Base-by-base conservation (phyloP, 176 grass and related monocot genomes). In the Thalia dealbata region DNA sequence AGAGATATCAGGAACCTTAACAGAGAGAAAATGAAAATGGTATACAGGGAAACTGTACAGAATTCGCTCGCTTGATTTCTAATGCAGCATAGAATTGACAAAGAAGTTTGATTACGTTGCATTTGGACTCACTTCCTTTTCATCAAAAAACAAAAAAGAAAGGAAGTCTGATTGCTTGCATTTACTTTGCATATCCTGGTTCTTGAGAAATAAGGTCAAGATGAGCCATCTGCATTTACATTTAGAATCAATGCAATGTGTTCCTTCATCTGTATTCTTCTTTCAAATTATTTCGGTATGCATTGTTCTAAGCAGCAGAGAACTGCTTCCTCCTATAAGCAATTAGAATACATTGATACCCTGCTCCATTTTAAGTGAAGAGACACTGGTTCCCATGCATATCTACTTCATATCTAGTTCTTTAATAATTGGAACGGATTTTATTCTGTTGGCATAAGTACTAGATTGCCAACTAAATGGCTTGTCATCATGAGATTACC, bases 1-100 rank as follows among this genome's bases (percentile, higher is more conserved):
- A 91, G 86, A 83, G 72, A 64, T 86, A 86, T 82, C 84, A 69
- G 75, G 78, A 64, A 73, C 73, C 77, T 82, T 71, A 70, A 43
- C 67, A 63, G 68, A 69, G 78, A 77, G 71, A 48, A 48, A 48
- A 48, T 48, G 3, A 48, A 13, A 48, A 48, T 48, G 45, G 45
- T 48, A 48, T 48, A 48, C 10, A 48, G 11, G 11, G 32, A 9
- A 48, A 48, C 45, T 48, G 45, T 48, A 2, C 4, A 48, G 5
- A 48, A 48, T 48, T 48, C 11, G 6, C 45, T 44, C 9, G 42
- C 42, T 4, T 44, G 9, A 44, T 44, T 9, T 44, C 3, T 44
- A 44, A 44, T 44, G 9, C 9, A 44, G 42, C 42, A 44, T 44
- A 44, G 42, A 44, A 44, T 9, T 44, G 42, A 44, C 42, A 44